A percentile compares a stretch with the other conserved stretches of the same genome.
Evolutionary conservation across 306 rosid genomes (phyloP).

Genomic region (Nissolia schottii): DNA sequence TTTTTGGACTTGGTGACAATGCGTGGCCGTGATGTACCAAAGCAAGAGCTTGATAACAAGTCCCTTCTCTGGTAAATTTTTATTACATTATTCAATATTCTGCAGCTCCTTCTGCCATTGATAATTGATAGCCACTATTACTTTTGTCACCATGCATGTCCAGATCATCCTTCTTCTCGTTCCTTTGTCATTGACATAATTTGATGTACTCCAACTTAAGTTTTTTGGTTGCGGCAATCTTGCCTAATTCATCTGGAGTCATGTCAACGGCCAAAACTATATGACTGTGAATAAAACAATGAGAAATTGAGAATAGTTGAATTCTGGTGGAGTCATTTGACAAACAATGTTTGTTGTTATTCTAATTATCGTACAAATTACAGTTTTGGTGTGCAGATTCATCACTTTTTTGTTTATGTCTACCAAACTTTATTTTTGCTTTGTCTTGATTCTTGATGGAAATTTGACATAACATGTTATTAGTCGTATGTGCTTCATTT

Average conservation of each 20-base stretch:
- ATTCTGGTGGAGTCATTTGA: conserved; percentile 18
- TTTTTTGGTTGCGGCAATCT: neutral
- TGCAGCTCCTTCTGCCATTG: neutral
- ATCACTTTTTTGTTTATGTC: conserved; percentile 8
- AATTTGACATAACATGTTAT: neutral
- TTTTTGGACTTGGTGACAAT: conserved; percentile 97
- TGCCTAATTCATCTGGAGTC: neutral
- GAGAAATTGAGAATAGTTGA: neutral
- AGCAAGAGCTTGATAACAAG: conserved; percentile 94
- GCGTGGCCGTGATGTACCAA: conserved; percentile 98
- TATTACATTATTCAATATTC: conserved; percentile 3
- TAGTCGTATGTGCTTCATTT: neutral
- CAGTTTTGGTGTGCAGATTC: neutral
- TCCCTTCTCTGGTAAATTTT: conserved; percentile 81
- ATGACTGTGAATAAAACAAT: neutral
- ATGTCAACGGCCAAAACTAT: neutral
- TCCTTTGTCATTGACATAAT: conserved; percentile 16
- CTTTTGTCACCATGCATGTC: neutral
- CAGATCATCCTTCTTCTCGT: neutral
- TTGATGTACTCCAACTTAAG: conserved; percentile 6
- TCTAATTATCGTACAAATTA: conserved; percentile 5
- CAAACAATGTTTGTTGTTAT: neutral
- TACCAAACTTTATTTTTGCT: neutral
- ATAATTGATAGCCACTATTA: conserved; percentile 7
- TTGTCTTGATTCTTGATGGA: conserved; percentile 7